Evolutionary conservation across 257 asterid species (phyloP).

Genomic region (Solanum medicagineum): DNA sequence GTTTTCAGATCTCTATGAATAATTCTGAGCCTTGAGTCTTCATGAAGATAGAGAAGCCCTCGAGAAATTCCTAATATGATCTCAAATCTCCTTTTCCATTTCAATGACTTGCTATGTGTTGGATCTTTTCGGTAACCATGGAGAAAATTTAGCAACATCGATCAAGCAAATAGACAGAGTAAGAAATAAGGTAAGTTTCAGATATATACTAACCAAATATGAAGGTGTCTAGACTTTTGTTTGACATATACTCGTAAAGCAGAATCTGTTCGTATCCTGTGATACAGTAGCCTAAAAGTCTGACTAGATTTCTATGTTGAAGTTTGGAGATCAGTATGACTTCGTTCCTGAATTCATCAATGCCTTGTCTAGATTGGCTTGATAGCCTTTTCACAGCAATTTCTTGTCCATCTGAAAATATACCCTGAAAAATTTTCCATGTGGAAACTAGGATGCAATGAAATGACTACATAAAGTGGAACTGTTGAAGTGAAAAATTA

Average conservation of each 20-base stretch:
- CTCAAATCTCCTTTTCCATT: constrained; percentile 2
- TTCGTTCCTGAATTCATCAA: constrained; percentile 14
- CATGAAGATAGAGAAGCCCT: constrained; percentile 5
- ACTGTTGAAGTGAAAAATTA: background rate
- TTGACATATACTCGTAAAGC: constrained; percentile 5
- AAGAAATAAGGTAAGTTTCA: background rate
- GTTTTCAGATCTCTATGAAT: constrained; percentile 8
- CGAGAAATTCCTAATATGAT: constrained; percentile 4
- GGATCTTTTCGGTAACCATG: background rate
- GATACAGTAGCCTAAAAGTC: constrained; percentile 8
- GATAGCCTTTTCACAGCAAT: constrained; percentile 26
- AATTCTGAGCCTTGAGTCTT: background rate
- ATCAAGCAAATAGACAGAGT: background rate
- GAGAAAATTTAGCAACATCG: background rate
- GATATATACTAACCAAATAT: constrained; percentile 12
- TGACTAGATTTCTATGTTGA: constrained; percentile 1
- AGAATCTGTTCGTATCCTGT: constrained; percentile 10
- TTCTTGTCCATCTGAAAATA: constrained; percentile 8
- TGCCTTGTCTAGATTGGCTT: constrained; percentile 12
- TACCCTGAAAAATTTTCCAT: constrained; percentile 7
- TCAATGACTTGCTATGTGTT: background rate
- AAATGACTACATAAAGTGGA: background rate
- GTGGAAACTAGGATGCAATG: background rate
- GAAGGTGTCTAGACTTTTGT: constrained; percentile 8
- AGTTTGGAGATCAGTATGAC: background rate